These are phyloP conservation scores for Fusarium pseudoanthophilum DNA, from an alignment of 2,329 filamentous ascomycete genomes.

Conservation along the genomic window DNA sequence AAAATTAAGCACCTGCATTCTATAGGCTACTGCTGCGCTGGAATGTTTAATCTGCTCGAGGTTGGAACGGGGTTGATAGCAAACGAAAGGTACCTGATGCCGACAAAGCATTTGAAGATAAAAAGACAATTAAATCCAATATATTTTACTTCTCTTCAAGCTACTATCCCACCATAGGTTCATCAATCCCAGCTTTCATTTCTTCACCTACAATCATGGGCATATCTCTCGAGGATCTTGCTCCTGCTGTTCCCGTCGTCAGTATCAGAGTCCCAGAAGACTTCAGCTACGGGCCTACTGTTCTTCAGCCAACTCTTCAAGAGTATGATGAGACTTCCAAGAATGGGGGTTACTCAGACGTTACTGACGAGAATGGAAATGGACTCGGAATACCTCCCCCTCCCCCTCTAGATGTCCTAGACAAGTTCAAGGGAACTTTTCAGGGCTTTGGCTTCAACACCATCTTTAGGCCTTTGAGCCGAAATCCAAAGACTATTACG, in stretches of 20 bases:
- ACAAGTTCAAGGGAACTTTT: not conserved
- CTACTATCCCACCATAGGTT: not conserved
- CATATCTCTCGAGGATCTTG: not conserved
- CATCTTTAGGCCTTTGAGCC: not conserved
- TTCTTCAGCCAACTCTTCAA: not conserved
- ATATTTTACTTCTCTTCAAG: fast-evolving
- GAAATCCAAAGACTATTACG: not conserved
- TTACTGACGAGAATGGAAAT: not conserved
- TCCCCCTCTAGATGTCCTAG: not conserved
- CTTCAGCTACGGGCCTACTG: not conserved
- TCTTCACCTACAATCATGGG: not conserved
- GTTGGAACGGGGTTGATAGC: no score
- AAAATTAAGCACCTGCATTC: not conserved
- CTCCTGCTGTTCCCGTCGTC: not conserved
- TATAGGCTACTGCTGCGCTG: fast-evolving
- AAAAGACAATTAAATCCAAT: not conserved
- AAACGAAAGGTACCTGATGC: fast-evolving
- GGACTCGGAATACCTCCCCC: not conserved
- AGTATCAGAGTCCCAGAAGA: not conserved
- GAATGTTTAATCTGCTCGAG: fast-evolving
- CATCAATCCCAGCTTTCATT: fast-evolving
- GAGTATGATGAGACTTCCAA: not conserved
- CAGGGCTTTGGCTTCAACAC: not conserved
- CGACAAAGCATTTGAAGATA: not conserved
- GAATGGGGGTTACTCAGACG: not conserved